Conservation (phyloP, 2,329 filamentous ascomycete genomes). For the Neocatenulostroma microsporum region DNA sequence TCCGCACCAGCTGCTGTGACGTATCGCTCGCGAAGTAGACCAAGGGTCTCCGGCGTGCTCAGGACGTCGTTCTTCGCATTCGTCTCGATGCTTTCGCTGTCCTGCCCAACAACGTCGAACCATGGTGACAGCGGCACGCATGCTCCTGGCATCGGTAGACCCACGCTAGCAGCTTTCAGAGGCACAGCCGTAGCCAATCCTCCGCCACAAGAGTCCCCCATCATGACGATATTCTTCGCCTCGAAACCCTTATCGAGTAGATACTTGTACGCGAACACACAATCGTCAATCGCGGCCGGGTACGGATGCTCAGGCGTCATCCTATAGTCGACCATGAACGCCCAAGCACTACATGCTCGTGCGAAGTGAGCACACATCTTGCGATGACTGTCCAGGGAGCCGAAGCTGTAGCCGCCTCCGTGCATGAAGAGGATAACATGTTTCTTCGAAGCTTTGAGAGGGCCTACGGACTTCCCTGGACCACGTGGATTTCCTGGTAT, state of each 20-base stretch:
- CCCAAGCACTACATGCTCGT: constrained; percentile 41
- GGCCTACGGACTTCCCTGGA: constrained; percentile 17
- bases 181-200: constrained; percentile 19
- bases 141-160: constrained; percentile 16
- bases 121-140: constrained; percentile 20
- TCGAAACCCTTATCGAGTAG: constrained; percentile 40
- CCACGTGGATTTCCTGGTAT: constrained; percentile 11
- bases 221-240: constrained; percentile 16
- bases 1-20: constrained; percentile 2
- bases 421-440: constrained; percentile 20
- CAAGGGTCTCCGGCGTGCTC: constrained; percentile 12
- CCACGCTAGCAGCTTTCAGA: constrained; percentile 14
- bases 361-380: constrained; percentile 31
- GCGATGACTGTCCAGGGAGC: constrained; percentile 18
- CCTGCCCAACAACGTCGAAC: constrained; percentile 16
- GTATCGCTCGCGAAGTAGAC: constrained; percentile 13
- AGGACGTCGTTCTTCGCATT: constrained; percentile 20
- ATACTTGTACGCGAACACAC: constrained; percentile 49
- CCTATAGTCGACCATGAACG: constrained; percentile 51
- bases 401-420: constrained; percentile 22
- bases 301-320: constrained; percentile 52
- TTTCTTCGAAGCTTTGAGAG: constrained; percentile 14
- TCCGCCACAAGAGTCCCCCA: constrained; percentile 23
- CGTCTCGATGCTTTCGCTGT: constrained; percentile 11
- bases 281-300: constrained; percentile 48